Base-by-base conservation (phyloP, 768 basidiomycete species). In the Tubosaeta sp. region DNA sequence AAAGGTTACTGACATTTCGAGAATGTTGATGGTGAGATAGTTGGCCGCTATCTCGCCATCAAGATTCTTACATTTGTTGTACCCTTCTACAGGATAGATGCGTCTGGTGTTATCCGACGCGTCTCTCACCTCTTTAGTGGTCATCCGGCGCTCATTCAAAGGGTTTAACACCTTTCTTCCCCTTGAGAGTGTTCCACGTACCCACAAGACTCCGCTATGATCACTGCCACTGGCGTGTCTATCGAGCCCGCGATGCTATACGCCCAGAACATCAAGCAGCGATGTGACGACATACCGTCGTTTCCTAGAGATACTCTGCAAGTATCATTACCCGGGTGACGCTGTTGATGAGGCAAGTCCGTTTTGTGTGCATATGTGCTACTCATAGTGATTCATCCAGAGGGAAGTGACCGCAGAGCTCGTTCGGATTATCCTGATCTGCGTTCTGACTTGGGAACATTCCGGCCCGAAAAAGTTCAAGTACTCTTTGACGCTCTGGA, bases 71-170 rank as follows among this genome's bases (percentile, higher is more conserved):
- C 22, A 22, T 22, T 22, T 22, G 22, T 22, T 22, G 22, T 22
- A 22, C 22, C 22, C 22, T 22, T 22, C 29, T 9, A 19, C 65
- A 95, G 95, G 34, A 97, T 99, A 68, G 95, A 97, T 70, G 98
- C 95, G 0, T 95, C 95, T 0, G 94, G 93, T 34, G 95, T 99
- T 43, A 99, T 99, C 64, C 85, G n/a, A n/a, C n/a, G n/a, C n/a
- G n/a, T n/a, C n/a, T n/a, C n/a, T 1, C 81, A 85, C 45, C 83
- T 99, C 26, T 98, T 99, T 74, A 82, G 85, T 51, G 91, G 91
- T 2, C 92, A 97, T 62, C 91, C 91, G 0, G 66, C 75, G 6
- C 86, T 99, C 22, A 22, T 22, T 22, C 22, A 22, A n/a, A 22
- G 22, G 22, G 22, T 22, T 22, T 22, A 22, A 22, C 22, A 22